Conservation (phyloP, 768 basidiomycete species). For the Tricholoma bakamatsutake region DNA sequence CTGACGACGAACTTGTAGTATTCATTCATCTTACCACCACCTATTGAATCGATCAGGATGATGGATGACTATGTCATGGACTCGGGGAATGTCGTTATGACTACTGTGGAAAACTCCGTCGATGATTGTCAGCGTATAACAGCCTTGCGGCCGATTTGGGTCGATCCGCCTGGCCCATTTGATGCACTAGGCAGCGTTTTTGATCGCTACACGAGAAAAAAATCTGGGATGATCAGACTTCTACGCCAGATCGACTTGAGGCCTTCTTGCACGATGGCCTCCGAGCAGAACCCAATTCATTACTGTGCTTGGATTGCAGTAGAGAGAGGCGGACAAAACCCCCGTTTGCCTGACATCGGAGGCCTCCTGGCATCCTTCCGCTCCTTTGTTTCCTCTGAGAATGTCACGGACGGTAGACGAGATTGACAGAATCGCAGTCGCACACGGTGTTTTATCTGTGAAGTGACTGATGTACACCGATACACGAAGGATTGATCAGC, state of each 20-base stretch:
- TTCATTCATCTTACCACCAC: neutral
- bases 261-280: conserved; percentile 29
- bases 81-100: neutral
- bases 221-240: conserved; percentile 21
- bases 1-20: neutral
- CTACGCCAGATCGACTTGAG: conserved; percentile 18
- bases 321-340: conserved; percentile 17
- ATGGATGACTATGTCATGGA: conserved; percentile 12
- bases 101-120: neutral
- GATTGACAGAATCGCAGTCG: conserved; percentile 29
- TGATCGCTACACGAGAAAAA: conserved; percentile 16
- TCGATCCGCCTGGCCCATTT: conserved; percentile 9
- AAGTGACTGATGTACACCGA: conserved; percentile 36
- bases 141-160: neutral
- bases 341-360: conserved; percentile 7
- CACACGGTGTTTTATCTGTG: conserved; percentile 25
- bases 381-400: conserved; percentile 15
- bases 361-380: conserved; percentile 16
- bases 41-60: neutral
- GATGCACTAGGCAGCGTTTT: conserved; percentile 8
- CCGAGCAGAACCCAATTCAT: conserved; percentile 28
- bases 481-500: conserved; percentile 23
- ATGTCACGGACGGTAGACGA: conserved; percentile 25
- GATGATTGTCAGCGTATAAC: neutral
- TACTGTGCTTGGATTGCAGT: conserved; percentile 32